Evolutionary conservation across 2,329 filamentous ascomycete genomes (phyloP), one percentile per base, ranked within the genome.

Genomic region (Colletotrichum sp.): DNA sequence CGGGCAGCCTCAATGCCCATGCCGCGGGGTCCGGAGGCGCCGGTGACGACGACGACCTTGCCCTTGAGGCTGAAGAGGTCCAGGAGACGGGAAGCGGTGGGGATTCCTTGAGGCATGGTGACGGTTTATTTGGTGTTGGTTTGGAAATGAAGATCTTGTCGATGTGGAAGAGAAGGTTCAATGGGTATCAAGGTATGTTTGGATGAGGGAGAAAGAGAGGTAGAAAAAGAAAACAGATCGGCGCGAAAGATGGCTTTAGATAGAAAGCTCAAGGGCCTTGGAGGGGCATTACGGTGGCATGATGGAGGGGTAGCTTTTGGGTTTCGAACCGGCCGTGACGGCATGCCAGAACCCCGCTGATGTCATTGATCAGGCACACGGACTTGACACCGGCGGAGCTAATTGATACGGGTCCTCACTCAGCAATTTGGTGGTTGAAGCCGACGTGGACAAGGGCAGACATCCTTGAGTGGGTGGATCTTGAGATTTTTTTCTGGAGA

Each of bases 1-100:
- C 93, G 89, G 18, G 93, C 93, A 10, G 94, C 92, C 76, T 92
- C 90, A 32, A 94, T 90, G 76, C 93, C 93, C 84, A 95, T 94
- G 77, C 93, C 93, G 44, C 90, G 91, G 72, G 94, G 90, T 12
- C 92, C 92, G 39, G 91, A 94, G 15, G 93, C 93, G 75, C 93
- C 93, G 6, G 93, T 93, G 77, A 95, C 87, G 79, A 95, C 91
- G 79, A 94, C 91, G 67, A 94, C 94, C 85, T 93, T 93, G 80
- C 93, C 93, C 85, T 93, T 94, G 77, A 95, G 88, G 80, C 92
- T 94, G 85, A 95, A 93, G 79, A 95, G 90, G 82, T 93, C 93
- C 78, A 88, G 84, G 80, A 95, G 89, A 80, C 86, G 87, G 78
- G 87, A 86, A 78, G 91, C 86, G 81, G 91, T 84, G 81, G 93